Base-by-base conservation (phyloP, 768 basidiomycete species). In the Leccinum longicurvipes region DNA sequence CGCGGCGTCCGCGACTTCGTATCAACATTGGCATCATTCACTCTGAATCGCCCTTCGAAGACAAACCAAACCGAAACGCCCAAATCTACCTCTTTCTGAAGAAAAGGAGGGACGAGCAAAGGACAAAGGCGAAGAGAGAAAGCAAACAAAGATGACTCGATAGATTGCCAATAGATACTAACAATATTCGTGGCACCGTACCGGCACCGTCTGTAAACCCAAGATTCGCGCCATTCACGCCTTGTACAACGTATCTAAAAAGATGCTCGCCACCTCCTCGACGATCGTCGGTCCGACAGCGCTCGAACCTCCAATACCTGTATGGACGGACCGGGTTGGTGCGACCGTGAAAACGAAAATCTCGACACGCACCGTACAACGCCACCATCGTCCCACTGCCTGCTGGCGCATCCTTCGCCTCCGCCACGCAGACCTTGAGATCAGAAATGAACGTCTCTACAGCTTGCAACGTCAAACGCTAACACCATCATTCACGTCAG, bases 301-400 rank as follows among this genome's bases (percentile, higher is more conserved):
- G 62, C 86, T 91, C 8, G 91, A 93, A 52, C 85, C 83, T 41
- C 91, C 91, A 25, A 94, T 75, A 64, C 92, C 91, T 93, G 50
- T 32, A 39, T n/a, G n/a, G n/a, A n/a, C n/a, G n/a, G n/a, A n/a
- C n/a, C n/a, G n/a, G n/a, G n/a, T n/a, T n/a, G n/a, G n/a, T n/a
- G n/a, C n/a, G n/a, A 42, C 27, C 25, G 14, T 8, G 19, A 1
- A 36, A 42, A 9, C 17, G 28, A 31, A 24, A 51, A 36, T 14
- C 19, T 49, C 24, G 14, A 75, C 23, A 66, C 83, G 53, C 56
- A 94, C 94, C 94, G 66, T 97, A 98, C 12, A 98, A 68, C 14
- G 87, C 80, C 4, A 97, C 93, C 93, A 98, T 95, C 28, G 83
- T 83, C 8, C 96, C 96, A 64, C 86, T 82, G 6, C 87, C 87